Percentiles rank a stretch among this genome's conserved stretches.
phyloP scores from a whole-genome alignment of 2,329 filamentous ascomycete species.

The Chalara sp. region DNA sequence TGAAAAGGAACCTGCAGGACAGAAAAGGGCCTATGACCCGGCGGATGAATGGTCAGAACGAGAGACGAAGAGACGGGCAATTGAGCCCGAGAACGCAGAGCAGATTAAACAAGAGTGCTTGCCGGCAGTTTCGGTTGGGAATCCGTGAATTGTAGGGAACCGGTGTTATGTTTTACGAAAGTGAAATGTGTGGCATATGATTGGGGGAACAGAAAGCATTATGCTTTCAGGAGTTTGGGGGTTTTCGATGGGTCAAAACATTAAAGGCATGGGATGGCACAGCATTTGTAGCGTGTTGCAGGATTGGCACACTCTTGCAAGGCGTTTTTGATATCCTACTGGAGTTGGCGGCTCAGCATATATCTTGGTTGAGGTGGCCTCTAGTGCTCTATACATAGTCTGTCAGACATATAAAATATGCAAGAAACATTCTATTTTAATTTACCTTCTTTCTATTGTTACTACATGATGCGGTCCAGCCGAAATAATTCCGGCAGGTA shows the following conservation, averaged over 20 bases:
- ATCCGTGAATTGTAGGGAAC: no score
- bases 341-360: no score
- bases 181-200: no score
- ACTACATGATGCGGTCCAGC: no score
- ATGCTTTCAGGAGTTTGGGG: background rate
- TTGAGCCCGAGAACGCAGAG: background rate
- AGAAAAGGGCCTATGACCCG: slow-evolving; percentile 20
- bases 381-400: background rate
- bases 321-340: slow-evolving; percentile 1
- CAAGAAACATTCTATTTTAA: no score
- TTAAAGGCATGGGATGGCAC: background rate
- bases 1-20: slow-evolving; percentile 12
- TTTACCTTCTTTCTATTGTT: no score
- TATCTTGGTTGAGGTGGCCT: background rate
- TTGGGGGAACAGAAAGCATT: no score
- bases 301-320: background rate
- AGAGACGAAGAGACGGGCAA: background rate
- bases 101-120: background rate
- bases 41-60: slow-evolving; percentile 7
- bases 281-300: slow-evolving; percentile 1
- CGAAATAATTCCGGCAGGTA: no score
- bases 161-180: no score
- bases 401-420: no score
- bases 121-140: no score
- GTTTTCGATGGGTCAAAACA: background rate